Base-by-base conservation (phyloP, 352 stramenopile species). In the Elongisporangium senticosum region DNA sequence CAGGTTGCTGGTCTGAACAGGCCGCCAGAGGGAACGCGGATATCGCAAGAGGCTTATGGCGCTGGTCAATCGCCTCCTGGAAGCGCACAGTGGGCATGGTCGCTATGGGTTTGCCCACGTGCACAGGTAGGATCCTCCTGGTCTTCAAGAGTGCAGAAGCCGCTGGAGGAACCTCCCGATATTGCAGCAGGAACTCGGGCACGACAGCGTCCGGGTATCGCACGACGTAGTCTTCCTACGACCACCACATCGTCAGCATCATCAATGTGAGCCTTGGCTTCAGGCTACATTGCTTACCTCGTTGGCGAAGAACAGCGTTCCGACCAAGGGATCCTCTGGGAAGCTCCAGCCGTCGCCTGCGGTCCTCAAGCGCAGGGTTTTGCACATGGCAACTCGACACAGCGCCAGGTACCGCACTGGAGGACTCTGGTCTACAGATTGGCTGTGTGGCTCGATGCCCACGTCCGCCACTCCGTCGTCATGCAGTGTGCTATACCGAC, bases 131-230 rank as follows among this genome's bases (percentile, higher is more conserved):
- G 13, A 59, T 59, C 15, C 17, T 50, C 7, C 60, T 47, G 7
- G 33, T 33, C 4, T 39, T 58, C 19, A 56, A 61, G 2, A 48
- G 58, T 2, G 58, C 39, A 23, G 53, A 19, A n/a, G 43, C 4
- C 15, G 39, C 13, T 8, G 57, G 40, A 23, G 23, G 33, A n/a
- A 49, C 50, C 33, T 61, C 17, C 7, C 64, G 60, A 55, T 82
- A 71, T 56, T 87, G 72, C 1, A 92, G 65, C 10, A 93, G 54
- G 56, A 93, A 93, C 60, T 93, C 83, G 7, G 85, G 85, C 2
- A 95, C 73, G 0, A 90, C 74, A 0, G 86, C 68, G 22, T 89
- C 55, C 2, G 74, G 58, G 26, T 87, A 74, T 7, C 80, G 69
- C 22, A 89, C 62, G n/a, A 87, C 56, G 55, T 91, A 93, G 55